Percentiles rank a stretch among this genome's conserved stretches.
Evolutionary conservation across 257 asterid species (phyloP).

Genomic region (Solanum pennellii): DNA sequence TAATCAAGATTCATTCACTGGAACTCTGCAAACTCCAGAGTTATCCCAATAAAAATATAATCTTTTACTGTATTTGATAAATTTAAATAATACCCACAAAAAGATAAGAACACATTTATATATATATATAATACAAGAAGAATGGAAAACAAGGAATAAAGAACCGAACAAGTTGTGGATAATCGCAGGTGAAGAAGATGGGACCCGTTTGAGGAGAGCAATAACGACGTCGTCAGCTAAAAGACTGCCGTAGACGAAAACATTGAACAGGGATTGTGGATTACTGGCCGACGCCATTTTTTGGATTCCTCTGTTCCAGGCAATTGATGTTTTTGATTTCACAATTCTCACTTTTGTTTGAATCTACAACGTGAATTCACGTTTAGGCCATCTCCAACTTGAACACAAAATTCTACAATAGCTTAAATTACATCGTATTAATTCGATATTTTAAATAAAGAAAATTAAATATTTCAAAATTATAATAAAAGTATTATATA

Average conservation of each 20-base stretch:
- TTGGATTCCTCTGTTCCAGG: no score
- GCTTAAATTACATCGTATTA: no score
- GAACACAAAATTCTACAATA: no score
- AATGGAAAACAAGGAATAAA: not conserved
- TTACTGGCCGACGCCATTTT: not conserved
- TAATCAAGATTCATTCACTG: not conserved
- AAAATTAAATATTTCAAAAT: no score
- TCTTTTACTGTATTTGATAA: not conserved
- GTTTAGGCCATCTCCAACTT: no score
- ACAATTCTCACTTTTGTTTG: not conserved
- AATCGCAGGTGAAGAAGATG: constrained; percentile 25
- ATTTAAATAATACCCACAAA: not conserved
- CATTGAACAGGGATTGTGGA: constrained; percentile 26
- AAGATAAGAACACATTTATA: not conserved
- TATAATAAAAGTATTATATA: no score
- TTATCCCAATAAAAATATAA: not conserved
- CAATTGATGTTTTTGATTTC: not conserved
- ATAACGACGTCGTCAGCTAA: constrained; percentile 81
- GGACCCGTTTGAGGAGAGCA: constrained; percentile 48
- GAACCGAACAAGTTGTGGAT: constrained; percentile 21
- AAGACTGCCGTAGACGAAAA: constrained; percentile 96
- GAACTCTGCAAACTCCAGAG: not conserved
- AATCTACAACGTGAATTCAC: not conserved
- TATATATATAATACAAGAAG: not conserved
- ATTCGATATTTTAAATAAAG: no score